Evolutionary conservation across 164 flowering plant species (phyloP), one percentile per base, ranked within the genome.

Genomic region (Vitis cinerea): DNA sequence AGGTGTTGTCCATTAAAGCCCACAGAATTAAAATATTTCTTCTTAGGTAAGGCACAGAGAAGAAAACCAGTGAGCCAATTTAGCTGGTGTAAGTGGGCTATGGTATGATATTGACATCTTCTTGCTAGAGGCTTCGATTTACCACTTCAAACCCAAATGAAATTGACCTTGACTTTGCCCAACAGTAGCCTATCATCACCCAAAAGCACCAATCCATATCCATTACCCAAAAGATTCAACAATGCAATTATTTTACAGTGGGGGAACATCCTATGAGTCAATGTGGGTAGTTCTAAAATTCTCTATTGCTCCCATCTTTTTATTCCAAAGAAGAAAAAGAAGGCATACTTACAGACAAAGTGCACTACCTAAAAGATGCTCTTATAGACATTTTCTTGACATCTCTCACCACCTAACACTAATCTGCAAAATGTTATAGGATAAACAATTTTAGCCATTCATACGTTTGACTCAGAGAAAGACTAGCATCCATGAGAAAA

Each of bases 261-360:
- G 44, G 10, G 29, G 19, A 57, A 57, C 19, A 3, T 1, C 44
- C 2, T 37, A 37, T 3, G 44, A 59, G 71, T 68, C 71, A 68
- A 68, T 60, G 57, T 30, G 65, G 65, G 56, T 60, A 59, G 55
- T 50, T 68, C 44, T 59, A n/a, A 66, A 44, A 30, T 54, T 48
- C 60, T 16, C 69, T 16, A 10, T 19, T 17, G 11, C 59, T 57
- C 59, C 56, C 14, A 53, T 57, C 59, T 57, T 57, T 23, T 57
- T 37, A 57, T 57, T 57, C 27, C 16, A 57, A 57, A 7, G 16
- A 19, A n/a, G 11, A 8, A 23, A 57, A n/a, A 14, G 19, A 19
- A 57, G 27, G 55, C 66, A 19, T 50, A 64, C 66, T 49, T 51
- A 49, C 14, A 69, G 10, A 51, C 60, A 14, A 62, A 48, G 44